Conservation (phyloP, 495 filamentous ascomycete species). For the Oidiodendron maius region DNA sequence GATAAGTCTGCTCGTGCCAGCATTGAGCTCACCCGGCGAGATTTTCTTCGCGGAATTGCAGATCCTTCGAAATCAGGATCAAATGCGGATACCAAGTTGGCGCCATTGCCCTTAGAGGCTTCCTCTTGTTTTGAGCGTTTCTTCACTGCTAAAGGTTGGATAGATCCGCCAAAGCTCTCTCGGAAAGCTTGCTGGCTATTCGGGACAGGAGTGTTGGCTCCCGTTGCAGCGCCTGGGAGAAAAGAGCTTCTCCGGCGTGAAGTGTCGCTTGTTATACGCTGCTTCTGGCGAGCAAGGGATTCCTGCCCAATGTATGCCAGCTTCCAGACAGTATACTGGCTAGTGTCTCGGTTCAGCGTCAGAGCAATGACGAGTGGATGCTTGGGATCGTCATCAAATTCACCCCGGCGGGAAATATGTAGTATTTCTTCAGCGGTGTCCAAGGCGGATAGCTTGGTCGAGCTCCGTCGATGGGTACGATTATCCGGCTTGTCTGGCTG, state of each 20-base stretch:
- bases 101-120: constrained; percentile 29
- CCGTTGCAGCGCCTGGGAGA: constrained; percentile 70
- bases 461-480: constrained; percentile 16
- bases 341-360: constrained; percentile 68
- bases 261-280: constrained; percentile 37
- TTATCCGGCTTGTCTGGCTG: constrained; percentile 17
- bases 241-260: constrained; percentile 78
- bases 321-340: constrained; percentile 73
- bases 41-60: constrained; percentile 63
- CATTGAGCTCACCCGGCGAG: constrained; percentile 85
- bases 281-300: constrained; percentile 38
- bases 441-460: constrained; percentile 36
- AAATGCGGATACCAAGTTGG: constrained; percentile 64
- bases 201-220: constrained; percentile 70
- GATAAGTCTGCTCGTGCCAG: constrained; percentile 88
- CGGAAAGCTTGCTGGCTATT: constrained; percentile 42
- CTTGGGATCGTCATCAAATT: constrained; percentile 16
- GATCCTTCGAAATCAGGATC: constrained; percentile 71
- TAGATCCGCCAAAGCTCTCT: constrained; percentile 42
- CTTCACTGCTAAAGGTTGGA: constrained; percentile 34
- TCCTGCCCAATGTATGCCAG: constrained; percentile 58
- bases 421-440: constrained; percentile 72
- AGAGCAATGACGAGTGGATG: constrained; percentile 67
- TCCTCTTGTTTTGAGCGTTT: constrained; percentile 36
- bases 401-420: constrained; percentile 54